Conservation (phyloP, 805 yeast genomes). For the Ogataea sp. region DNA sequence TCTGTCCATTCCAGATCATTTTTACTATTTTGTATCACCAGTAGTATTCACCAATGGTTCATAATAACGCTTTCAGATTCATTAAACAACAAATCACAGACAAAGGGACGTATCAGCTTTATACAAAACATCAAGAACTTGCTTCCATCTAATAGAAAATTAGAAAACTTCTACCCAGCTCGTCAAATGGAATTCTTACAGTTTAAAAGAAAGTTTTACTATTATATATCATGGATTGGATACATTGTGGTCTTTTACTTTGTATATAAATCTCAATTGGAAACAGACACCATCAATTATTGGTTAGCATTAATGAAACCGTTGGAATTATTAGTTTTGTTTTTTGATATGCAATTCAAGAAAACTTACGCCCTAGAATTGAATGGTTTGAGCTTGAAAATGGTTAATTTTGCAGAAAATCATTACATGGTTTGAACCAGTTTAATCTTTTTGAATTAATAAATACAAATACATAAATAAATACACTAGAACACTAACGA, state of each 20-base stretch:
- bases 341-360: constrained; percentile 15
- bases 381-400: constrained; percentile 2
- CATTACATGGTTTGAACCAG: background rate
- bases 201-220: constrained; percentile 12
- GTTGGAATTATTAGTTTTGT: constrained; percentile 5
- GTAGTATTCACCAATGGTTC: constrained; percentile 18
- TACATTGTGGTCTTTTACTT: constrained; percentile 7
- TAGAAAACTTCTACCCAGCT: background rate
- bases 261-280: constrained; percentile 8
- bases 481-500: no score
- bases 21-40: constrained; percentile 15
- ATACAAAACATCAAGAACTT: background rate
- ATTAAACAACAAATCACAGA: background rate
- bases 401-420: constrained; percentile 1
- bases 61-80: constrained; percentile 12
- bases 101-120: background rate
- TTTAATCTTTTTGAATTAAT: no score
- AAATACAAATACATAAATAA: background rate
- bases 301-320: constrained; percentile 2
- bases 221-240: constrained; percentile 4
- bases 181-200: constrained; percentile 1
- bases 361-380: constrained; percentile 7
- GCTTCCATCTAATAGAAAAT: background rate
- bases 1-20: constrained; percentile 20
- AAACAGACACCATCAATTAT: background rate